Base-by-base conservation (phyloP, 441 rosid genomes). In the Brassica balearica region DNA sequence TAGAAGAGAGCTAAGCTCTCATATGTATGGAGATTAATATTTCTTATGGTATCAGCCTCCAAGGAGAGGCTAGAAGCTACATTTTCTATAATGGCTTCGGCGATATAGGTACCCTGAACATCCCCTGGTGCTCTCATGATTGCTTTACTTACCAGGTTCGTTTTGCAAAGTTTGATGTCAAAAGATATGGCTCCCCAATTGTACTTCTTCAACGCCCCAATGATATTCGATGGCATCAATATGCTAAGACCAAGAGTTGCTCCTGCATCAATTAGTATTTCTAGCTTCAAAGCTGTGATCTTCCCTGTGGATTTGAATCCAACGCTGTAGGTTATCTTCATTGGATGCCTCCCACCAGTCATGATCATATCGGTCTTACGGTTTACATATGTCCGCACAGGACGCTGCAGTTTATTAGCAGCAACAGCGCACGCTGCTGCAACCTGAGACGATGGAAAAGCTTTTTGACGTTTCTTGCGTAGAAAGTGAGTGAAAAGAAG, bases 261-360 rank as follows among this genome's bases (percentile, higher is more conserved):
- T 23, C 97, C 98, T 27, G 88, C 92, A 73, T 95, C 81, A 23
- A 95, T 68, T 58, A 92, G 77, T 77, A 93, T 73, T 5, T 88
- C 88, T 27, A 95, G 88, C 55, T 84, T 79, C 73, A 95, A 82
- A 53, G 93, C 97, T 3, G 94, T 95, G 64, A 95, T 86, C 84
- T 93, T 95, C 43, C 99, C 97, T 51, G 82, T 86, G 23, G 88
- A 83, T 85, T 90, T 91, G 85, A 90, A 95, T 23, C 99, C 99
- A 5, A 91, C 95, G 82, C 74, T 88, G 75, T 93, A 93, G 1
- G 88, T 90, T 79, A 95, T 79, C 82, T 90, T 83, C 98, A 95
- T 90, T 0, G 99, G 99, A 84, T 95, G 98, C 71, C 99, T 89
- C 76, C 99, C 98, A 76, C 99, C 98, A 41, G 91, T 87, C 86